A percentile compares a stretch with the other conserved stretches of the same genome.
Evolutionary conservation across 140 eudicot genomes (phyloP).

Genomic region (Senecio squalidus): DNA sequence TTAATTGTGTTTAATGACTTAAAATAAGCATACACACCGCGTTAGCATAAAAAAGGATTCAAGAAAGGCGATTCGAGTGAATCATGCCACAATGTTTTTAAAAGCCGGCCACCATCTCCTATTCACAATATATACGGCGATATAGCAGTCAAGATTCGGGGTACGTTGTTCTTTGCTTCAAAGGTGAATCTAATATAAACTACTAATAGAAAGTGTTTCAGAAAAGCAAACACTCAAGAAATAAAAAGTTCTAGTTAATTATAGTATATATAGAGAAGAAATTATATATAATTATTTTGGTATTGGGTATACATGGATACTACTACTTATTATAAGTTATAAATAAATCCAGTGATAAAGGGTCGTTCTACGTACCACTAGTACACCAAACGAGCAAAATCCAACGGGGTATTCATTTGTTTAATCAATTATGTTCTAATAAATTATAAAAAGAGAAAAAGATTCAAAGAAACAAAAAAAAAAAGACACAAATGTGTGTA

Average conservation of each 20-base stretch:
- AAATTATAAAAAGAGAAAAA: no score
- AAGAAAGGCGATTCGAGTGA: background rate
- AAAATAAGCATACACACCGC: background rate
- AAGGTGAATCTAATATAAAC: background rate
- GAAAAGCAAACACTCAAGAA: slow-evolving; percentile 21
- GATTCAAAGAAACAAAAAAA: no score
- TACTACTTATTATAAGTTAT: background rate
- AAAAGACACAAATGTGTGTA: no score
- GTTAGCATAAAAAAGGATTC: background rate
- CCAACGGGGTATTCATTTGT: background rate
- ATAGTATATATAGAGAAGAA: background rate
- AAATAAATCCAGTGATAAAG: background rate
- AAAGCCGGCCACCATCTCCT: background rate
- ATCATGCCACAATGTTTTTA: slow-evolving; percentile 8
- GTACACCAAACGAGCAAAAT: slow-evolving; percentile 5
- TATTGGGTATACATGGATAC: background rate
- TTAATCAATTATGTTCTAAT: background rate
- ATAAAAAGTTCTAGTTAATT: background rate
- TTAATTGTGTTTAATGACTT: background rate
- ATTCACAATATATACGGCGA: background rate
- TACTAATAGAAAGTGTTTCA: slow-evolving; percentile 1
- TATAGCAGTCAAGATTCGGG: background rate
- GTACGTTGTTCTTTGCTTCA: background rate
- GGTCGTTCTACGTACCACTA: background rate
- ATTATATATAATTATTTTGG: background rate